Base-by-base conservation (phyloP, 805 yeast genomes). In the Wickerhamiella nectarea region DNA sequence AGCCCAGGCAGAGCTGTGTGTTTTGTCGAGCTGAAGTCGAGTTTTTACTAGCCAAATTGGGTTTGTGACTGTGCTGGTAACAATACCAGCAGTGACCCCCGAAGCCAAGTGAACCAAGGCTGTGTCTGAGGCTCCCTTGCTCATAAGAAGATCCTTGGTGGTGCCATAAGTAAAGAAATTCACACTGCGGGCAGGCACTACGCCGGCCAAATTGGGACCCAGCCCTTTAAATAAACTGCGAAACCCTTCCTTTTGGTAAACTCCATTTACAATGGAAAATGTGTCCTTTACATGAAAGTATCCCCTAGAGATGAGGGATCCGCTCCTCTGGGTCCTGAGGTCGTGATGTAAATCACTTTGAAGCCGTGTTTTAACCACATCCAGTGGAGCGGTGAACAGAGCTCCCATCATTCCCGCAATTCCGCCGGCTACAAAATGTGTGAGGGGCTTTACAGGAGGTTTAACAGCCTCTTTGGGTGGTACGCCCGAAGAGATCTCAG, bases 361-460 rank as follows among this genome's bases (percentile, higher is more conserved):
- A 44, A 91, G 65, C 56, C 99, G 71, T 0, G 99, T 91, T 58
- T 91, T 91, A 29, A 91, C 95, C 40, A 91, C 93, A 61, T 87
- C 99, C 49, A 91, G 74, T 1, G 99, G 99, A 53, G 95, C 80
- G 0, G 99, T 91, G 44, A 77, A 78, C 2, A 89, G 65, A 1
- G 98, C 95, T 20, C 99, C 99, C 24, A 89, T 83, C 96, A 91
- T 91, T 12, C 98, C 99, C 26, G 96, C 99, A 20, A 83, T 60
- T 11, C 70, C 70, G 8, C 70, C 70, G 25, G 70, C 70, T 17
- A 66, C 56, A 46, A 66, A 66, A 48, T 66, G 70, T 8, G 66
- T 54, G 69, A 76, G 72, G 28, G 78, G 76, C 46, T 62, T 60
- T 2, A 68, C 67, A 33, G 26, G 35, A 4, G 36, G 35, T 6